Base-by-base conservation (phyloP, 164 flowering plant species). In the Annona cherimola region DNA sequence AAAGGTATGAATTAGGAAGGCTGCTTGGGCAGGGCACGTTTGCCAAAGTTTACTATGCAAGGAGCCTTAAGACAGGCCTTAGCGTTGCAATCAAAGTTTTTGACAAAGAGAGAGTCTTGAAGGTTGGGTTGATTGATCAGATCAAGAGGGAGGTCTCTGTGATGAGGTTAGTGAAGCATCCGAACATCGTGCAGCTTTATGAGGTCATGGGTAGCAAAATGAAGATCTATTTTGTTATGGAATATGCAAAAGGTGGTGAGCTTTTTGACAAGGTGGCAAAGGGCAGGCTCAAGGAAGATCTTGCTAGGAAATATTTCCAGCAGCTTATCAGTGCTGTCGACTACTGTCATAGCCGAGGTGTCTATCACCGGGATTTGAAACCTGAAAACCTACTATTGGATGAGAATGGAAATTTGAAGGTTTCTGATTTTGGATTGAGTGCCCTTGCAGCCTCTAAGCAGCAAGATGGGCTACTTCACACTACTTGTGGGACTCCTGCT, bases 401-500 rank as follows among this genome's bases (percentile, higher is more conserved):
- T 76, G 96, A 93, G 69, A 80, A 86, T 73, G 96, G 84, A 59
- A 85, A 86, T 69, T 73, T 89, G 0, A 93, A 91, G 81, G 82
- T 93, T 18, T 78, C 94, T 18, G 96, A 91, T 73, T 93, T 93
- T 69, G 97, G 97, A 6, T 80, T 91, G 71, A 87, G 91, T 75
- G 97, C 94, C 1, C 80, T 89, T 9, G 86, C 89, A 14, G 93
- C 91, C 11, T 80, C 85, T 39, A 88, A 86, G 70, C 86, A 60
- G 19, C 89, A 85, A 70, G 95, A 89, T 78, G 98, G 93, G 63
- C 66, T 93, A 8, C 89, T 93, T 35, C 93, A 91, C 76, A 91
- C 98, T 0, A 83, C 95, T 42, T 93, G 95, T 80, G 95, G 97
- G 1, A 91, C 93, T 5, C 96, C 96, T 55, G 91, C 95, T 4